Conservation (phyloP, 2,329 filamentous ascomycete genomes). For the Emergomyces pasteurianus region DNA sequence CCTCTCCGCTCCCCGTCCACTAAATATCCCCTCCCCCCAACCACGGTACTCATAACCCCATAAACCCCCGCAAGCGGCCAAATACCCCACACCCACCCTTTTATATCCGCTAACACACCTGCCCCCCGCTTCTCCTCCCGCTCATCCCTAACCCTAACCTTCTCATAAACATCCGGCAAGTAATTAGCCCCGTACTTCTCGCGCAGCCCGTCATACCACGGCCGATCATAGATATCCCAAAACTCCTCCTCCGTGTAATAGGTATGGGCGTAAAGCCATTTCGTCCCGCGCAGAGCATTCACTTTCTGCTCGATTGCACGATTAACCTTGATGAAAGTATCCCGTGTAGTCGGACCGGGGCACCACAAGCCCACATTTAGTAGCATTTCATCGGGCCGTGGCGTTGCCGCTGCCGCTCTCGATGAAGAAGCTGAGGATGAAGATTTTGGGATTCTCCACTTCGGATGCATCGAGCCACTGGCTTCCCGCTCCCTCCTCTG, state of each 20-base stretch:
- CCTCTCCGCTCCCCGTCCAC: not conserved
- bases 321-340: conserved; percentile 57
- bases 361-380: conserved; percentile 62
- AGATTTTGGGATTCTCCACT: conserved; percentile 26
- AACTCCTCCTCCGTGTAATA: conserved; percentile 56
- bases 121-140: not conserved
- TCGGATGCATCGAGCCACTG: not conserved
- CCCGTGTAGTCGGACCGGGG: conserved; percentile 46
- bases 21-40: not conserved
- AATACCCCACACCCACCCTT: not conserved
- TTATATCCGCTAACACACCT: not conserved
- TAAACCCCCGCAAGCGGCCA: conserved; percentile 1
- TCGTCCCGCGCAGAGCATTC: conserved; percentile 58
- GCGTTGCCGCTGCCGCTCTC: not conserved
- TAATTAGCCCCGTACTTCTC: conserved; percentile 26
- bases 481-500: not conserved
- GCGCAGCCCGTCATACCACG: conserved; percentile 26
- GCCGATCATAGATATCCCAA: conserved; percentile 31
- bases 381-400: conserved; percentile 15
- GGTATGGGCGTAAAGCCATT: conserved; percentile 79
- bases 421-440: not conserved
- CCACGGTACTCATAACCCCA: not conserved
- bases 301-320: conserved; percentile 59
- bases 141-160: conserved; percentile 15
- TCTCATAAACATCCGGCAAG: conserved; percentile 27